Evolutionary conservation across 306 rosid species (phyloP).

Genomic region (Albizia julibrissin): DNA sequence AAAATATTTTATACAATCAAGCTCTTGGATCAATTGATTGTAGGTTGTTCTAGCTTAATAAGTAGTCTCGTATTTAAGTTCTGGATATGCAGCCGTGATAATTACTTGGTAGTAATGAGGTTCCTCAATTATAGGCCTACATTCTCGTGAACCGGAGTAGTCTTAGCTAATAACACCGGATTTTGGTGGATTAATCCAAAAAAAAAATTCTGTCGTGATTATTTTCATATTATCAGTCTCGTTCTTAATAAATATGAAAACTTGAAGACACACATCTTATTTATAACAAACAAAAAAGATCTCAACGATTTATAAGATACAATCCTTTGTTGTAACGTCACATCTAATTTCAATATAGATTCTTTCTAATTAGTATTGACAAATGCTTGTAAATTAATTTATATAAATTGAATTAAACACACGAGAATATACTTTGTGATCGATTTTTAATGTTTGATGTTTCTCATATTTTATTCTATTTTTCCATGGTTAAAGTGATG

Average conservation of each 20-base stretch:
- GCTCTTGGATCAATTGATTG: too few relatives aligned
- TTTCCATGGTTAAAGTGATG: neutral
- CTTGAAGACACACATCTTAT: neutral
- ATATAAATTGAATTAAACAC: neutral
- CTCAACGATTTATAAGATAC: neutral
- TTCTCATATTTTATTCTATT: neutral
- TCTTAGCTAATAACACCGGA: too few relatives aligned
- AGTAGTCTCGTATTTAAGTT: too few relatives aligned
- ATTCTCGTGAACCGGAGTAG: too few relatives aligned
- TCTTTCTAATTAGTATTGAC: neutral
- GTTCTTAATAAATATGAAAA: neutral
- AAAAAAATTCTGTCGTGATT: neutral
- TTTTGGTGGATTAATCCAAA: too few relatives aligned
- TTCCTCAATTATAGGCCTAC: too few relatives aligned
- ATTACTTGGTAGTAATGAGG: too few relatives aligned
- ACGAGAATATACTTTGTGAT: neutral
- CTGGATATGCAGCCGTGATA: too few relatives aligned
- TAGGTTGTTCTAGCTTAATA: too few relatives aligned
- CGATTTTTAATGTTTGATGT: neutral
- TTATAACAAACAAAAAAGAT: neutral
- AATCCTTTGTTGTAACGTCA: neutral
- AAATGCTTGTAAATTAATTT: neutral
- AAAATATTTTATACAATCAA: too few relatives aligned
- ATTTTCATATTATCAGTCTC: neutral
- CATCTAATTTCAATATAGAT: neutral